Evolutionary conservation across 2,329 filamentous ascomycete genomes (phyloP), one percentile per base, ranked within the genome.

Genomic region (Penicillium sp.): DNA sequence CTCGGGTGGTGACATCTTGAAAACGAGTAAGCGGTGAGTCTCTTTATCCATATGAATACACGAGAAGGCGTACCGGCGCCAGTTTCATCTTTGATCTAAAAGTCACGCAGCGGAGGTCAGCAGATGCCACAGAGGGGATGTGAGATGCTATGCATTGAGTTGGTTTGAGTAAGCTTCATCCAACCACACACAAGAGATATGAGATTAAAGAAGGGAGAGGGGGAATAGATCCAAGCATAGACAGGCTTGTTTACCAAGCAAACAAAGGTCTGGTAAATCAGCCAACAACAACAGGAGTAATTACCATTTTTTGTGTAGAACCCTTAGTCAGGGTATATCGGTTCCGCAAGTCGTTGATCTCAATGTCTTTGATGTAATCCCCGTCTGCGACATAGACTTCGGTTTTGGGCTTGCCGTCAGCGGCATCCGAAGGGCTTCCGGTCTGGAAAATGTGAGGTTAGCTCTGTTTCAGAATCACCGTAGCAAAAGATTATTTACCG

Each of bases 71-170:
- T 99, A 99, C 95, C 95, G 85, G 95, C 94, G 85, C 95, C 95
- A 88, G 94, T 98, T 74, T 97, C 92, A 83, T 97, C 94, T 89
- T 96, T 96, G 74, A 99, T 99, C 95, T 99, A 93, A 72, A 90
- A 90, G 80, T 87, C 88, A 95, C 86, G 87, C 84, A 89, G 80
- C 80, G 81, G 84, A 88, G 87, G 93, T 97, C 87, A 98, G 93
- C 92, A 95, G 87, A 87, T 91, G 90, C 86, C 88, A 91, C 87
- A 87, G 87, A 88, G 86, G 84, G 82, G 77, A 77, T 68, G 69
- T 67, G 61, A 71, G 61, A 76, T 78, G 86, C 87, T 89, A 85
- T 84, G 70, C 56, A 81, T 82, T 64, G 62, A 62, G 63, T 80
- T 83, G 82, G 81, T 82, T 78, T 76, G 79, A 76, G 88, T 90